Evolutionary conservation across 768 basidiomycete species (phyloP).

Genomic region (Phanerochaete sordida): DNA sequence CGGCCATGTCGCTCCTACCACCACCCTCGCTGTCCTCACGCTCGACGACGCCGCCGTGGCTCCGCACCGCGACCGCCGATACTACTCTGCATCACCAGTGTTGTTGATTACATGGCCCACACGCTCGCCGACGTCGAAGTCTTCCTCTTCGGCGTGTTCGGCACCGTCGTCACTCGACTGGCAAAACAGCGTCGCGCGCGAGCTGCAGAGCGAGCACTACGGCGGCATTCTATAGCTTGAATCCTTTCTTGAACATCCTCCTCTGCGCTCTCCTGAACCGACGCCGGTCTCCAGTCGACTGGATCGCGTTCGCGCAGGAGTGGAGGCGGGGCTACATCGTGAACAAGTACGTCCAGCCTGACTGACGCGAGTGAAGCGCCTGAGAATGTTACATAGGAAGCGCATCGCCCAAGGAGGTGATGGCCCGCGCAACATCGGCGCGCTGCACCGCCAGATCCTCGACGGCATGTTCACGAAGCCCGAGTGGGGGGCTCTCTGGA

Average conservation of each 20-base stretch:
- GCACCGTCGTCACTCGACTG: constrained; percentile 32
- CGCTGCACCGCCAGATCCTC: constrained; percentile 58
- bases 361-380: not conserved
- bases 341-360: constrained; percentile 37
- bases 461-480: constrained; percentile 46
- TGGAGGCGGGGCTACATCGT: constrained; percentile 53
- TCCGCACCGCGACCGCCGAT: too few species aligned
- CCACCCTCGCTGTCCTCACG: too few species aligned
- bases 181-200: constrained; percentile 20
- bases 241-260: too few species aligned
- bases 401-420: constrained; percentile 40
- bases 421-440: constrained; percentile 50
- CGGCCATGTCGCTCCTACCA: too few species aligned
- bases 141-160: constrained; percentile 28
- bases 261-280: not conserved
- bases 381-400: constrained; percentile 26
- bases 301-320: constrained; percentile 48
- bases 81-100: too few species aligned
- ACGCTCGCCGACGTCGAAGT: constrained; percentile 18
- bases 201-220: not conserved
- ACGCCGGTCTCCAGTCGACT: constrained; percentile 26
- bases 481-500: constrained; percentile 47
- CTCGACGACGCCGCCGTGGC: too few species aligned
- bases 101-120: too few species aligned
- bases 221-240: not conserved